Conservation (phyloP, 2,329 filamentous ascomycete genomes). For the Alternaria ventricosa region DNA sequence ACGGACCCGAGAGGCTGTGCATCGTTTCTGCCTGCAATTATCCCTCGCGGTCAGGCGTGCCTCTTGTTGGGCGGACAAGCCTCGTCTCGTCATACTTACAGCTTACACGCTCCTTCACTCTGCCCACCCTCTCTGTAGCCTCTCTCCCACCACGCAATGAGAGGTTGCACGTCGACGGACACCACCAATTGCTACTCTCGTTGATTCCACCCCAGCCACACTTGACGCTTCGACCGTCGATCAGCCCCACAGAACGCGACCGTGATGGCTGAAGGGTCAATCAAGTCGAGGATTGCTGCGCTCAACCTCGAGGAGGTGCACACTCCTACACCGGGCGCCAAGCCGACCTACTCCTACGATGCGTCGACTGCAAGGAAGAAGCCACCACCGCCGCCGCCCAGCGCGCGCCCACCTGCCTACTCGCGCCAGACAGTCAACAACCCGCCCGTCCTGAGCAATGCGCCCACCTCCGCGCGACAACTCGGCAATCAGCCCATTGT, state of each 20-base stretch:
- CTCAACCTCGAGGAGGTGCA: slow-evolving; percentile 56
- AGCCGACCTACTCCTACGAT: slow-evolving; percentile 47
- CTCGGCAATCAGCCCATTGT: slow-evolving; percentile 49
- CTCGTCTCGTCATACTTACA: slow-evolving; percentile 8
- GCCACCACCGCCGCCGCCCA: slow-evolving; percentile 49
- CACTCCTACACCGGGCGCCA: slow-evolving; percentile 42
- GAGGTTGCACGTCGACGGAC: slow-evolving; percentile 1
- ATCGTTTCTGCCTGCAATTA: slow-evolving; percentile 12
- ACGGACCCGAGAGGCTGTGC: slow-evolving; percentile 7
- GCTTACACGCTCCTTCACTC: background rate
- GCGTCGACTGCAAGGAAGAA: slow-evolving; percentile 43
- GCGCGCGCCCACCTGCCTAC: slow-evolving; percentile 42
- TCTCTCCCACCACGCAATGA: background rate
- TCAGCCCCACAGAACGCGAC: slow-evolving; percentile 15
- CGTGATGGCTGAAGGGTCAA: slow-evolving; percentile 46
- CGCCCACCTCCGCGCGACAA: slow-evolving; percentile 39
- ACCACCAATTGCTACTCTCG: slow-evolving; percentile 6
- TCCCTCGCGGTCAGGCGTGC: slow-evolving; percentile 15
- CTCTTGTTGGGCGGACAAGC: slow-evolving; percentile 2
- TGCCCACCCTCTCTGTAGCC: background rate
- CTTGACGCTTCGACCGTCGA: slow-evolving; percentile 12
- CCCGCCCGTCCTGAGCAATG: slow-evolving; percentile 49
- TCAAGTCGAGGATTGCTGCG: slow-evolving; percentile 57
- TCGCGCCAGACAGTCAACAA: slow-evolving; percentile 49
- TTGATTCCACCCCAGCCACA: slow-evolving; percentile 9